A percentile compares a stretch with the other conserved stretches of the same genome.
Conservation (phyloP, 202 grass and related monocot genomes). For the Elaeis oleifera region DNA sequence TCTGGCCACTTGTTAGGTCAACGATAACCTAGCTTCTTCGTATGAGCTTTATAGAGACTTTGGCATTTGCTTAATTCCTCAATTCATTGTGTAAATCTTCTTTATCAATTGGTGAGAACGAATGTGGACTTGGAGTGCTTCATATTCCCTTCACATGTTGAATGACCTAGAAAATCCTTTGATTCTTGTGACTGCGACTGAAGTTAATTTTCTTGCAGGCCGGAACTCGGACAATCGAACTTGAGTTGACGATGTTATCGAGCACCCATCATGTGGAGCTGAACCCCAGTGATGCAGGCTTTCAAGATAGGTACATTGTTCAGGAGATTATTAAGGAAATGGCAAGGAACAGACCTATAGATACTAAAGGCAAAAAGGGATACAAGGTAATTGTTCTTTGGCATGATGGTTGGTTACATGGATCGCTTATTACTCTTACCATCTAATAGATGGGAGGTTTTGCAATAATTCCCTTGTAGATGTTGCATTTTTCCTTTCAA, state of each 20-base stretch:
- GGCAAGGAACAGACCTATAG: constrained; percentile 84
- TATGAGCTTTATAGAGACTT: no score
- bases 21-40: no score
- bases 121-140: no score
- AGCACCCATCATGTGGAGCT: constrained; percentile 89
- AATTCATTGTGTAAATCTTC: no score
- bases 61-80: no score
- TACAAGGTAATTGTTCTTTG: constrained; percentile 56
- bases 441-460: no score
- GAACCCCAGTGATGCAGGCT: constrained; percentile 95
- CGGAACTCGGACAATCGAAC: constrained; percentile 69
- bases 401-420: neutral
- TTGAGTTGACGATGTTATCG: constrained; percentile 72
- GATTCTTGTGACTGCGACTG: neutral
- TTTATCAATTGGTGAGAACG: no score
- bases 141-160: no score
- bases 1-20: no score
- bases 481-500: neutral
- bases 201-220: constrained; percentile 40
- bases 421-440: no score
- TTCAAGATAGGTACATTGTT: constrained; percentile 97
- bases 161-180: no score
- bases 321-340: constrained; percentile 99
- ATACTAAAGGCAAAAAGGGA: constrained; percentile 78
- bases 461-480: neutral